Percentiles rank a stretch among this genome's conserved stretches.
phyloP scores from a whole-genome alignment of 176 grass and related monocot species.

The Hyparrhenia diplandra region DNA sequence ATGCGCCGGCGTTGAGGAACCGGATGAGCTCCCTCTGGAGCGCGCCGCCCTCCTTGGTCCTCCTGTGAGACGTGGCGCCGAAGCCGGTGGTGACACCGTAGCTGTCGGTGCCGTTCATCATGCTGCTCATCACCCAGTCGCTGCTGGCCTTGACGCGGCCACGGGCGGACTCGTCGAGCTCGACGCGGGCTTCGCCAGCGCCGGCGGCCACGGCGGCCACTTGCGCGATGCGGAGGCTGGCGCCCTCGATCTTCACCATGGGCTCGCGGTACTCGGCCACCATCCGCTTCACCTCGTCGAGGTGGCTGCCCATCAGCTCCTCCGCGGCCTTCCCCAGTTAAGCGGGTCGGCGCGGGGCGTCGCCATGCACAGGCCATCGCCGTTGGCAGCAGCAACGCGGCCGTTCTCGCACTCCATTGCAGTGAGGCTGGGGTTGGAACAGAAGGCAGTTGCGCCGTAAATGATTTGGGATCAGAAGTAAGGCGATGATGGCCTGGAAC shows the following conservation, averaged over 20 bases:
- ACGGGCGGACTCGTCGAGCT: constrained; percentile 42
- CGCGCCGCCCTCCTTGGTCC: constrained; percentile 53
- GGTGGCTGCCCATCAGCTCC: constrained; percentile 45
- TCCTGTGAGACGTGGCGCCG: constrained; percentile 47
- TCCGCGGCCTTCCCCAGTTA: constrained; percentile 54
- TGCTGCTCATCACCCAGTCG: constrained; percentile 65
- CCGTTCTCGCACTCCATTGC: constrained; percentile 38
- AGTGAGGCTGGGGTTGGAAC: background rate
- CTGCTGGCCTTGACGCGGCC: constrained; percentile 52
- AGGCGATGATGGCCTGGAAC: background rate
- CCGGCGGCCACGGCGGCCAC: constrained; percentile 32
- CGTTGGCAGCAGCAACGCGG: constrained; percentile 1
- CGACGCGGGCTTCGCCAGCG: constrained; percentile 25
- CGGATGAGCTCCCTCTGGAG: constrained; percentile 67
- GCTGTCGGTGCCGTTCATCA: constrained; percentile 51
- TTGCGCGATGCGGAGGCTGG: constrained; percentile 41
- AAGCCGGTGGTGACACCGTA: constrained; percentile 70
- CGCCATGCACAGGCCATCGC: constrained; percentile 19
- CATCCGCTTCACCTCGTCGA: constrained; percentile 60
- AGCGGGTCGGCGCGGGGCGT: constrained; percentile 37
- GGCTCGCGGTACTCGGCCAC: constrained; percentile 45
- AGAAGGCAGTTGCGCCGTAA: background rate
- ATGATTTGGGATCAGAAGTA: background rate
- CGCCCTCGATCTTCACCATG: constrained; percentile 48
- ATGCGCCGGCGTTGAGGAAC: constrained; percentile 60